These are phyloP conservation scores for Pulicaria dysenterica DNA, from an alignment of 129 eudicot genomes.

Conservation along the genomic window DNA sequence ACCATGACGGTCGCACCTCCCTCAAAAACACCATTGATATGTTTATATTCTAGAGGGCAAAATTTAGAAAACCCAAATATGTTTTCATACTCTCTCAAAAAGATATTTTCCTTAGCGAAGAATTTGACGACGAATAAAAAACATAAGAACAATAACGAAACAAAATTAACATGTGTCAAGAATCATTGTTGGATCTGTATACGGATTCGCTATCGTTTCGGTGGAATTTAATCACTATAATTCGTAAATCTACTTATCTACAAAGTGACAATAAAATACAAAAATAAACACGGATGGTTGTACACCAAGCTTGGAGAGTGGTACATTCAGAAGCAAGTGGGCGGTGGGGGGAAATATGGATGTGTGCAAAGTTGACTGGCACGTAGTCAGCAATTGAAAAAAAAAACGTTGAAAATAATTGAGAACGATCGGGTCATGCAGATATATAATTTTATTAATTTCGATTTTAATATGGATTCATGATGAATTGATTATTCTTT, in stretches of 20 bases:
- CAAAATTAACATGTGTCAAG: no score
- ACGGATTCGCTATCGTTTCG: no score
- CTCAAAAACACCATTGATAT: no score
- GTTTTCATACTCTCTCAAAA: no score
- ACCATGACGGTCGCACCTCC: no score
- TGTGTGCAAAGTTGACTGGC: conserved; percentile 18
- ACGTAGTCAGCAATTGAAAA: conserved; percentile 17
- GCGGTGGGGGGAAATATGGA: neutral
- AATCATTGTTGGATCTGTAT: no score
- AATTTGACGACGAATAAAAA: no score
- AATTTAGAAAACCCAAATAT: no score
- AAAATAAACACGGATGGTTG: conserved; percentile 24
- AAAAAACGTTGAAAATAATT: conserved; percentile 20
- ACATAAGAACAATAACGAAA: no score
- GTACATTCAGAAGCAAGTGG: conserved; percentile 28
- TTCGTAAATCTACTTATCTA: neutral
- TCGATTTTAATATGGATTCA: neutral
- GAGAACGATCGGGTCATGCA: conserved; percentile 27
- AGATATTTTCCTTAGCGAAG: no score
- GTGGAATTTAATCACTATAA: no score
- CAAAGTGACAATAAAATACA: neutral
- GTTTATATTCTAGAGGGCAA: no score
- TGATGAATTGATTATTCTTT: neutral
- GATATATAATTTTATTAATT: neutral
- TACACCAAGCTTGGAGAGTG: conserved; percentile 13